A percentile compares a stretch with the other conserved stretches of the same genome.
These are phyloP conservation scores for Nasturtium officinale DNA, from an alignment of 345 rosid species.

Conservation along the genomic window DNA sequence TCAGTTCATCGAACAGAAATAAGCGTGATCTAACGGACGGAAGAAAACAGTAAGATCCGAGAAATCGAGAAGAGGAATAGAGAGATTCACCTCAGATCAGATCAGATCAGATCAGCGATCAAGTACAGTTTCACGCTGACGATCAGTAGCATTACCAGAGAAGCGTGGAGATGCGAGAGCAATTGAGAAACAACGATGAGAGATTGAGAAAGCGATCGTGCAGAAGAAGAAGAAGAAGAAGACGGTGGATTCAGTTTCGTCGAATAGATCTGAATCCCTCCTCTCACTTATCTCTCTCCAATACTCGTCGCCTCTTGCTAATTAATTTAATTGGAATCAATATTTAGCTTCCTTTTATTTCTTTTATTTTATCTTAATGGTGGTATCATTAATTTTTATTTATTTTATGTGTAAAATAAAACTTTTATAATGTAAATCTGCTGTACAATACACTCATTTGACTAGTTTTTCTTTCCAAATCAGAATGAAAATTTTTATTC, in stretches of 20 bases:
- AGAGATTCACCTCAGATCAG: slow-evolving; percentile 61
- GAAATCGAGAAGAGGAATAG: slow-evolving; percentile 19
- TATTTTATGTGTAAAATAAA: neutral
- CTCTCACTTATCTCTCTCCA: slow-evolving; percentile 30
- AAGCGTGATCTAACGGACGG: slow-evolving; percentile 14
- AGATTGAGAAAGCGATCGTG: slow-evolving; percentile 7
- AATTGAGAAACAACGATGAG: neutral
- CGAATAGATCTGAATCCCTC: slow-evolving; percentile 40
- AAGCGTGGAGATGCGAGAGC: slow-evolving; percentile 24
- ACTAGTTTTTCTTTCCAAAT: neutral
- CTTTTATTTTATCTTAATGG: neutral
- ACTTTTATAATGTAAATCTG: neutral
- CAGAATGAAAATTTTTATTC: neutral
- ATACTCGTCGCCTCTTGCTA: slow-evolving; percentile 20
- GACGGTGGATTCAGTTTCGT: slow-evolving; percentile 38
- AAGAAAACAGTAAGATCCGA: neutral
- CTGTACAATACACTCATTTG: neutral
- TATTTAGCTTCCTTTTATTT: neutral
- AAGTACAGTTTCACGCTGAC: slow-evolving; percentile 24
- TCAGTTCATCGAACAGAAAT: neutral
- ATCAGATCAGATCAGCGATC: slow-evolving; percentile 56
- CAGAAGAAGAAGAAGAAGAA: slow-evolving; percentile 23
- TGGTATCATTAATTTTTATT: neutral
- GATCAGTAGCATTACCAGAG: slow-evolving; percentile 34
- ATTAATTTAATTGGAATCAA: slow-evolving; percentile 7